phyloP scores from a whole-genome alignment of 2,329 filamentous ascomycete species.

The Colletotrichum shisoi region DNA sequence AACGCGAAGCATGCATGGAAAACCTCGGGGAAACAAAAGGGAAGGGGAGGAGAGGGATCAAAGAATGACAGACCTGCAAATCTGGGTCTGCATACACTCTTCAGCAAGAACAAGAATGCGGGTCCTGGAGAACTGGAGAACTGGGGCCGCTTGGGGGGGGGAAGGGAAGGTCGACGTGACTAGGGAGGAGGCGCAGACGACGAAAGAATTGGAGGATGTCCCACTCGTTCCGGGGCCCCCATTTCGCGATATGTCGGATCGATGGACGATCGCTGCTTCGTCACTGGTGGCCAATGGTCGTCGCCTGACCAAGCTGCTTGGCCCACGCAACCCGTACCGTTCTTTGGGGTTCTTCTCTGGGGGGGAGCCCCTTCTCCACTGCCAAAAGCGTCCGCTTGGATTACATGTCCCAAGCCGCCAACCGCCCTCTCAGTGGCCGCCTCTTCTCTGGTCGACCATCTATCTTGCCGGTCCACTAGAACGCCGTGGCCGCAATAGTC shows the following conservation, averaged over 20 bases:
- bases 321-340: conserved; percentile 36
- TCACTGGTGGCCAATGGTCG: conserved; percentile 32
- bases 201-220: conserved; percentile 20
- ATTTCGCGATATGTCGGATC: conserved; percentile 31
- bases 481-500: conserved; percentile 1
- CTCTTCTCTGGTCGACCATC: not conserved
- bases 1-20: not conserved
- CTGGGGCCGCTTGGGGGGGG: not conserved
- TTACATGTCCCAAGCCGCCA: conserved; percentile 14
- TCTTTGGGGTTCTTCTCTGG: conserved; percentile 22
- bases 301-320: conserved; percentile 37
- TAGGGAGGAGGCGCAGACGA: conserved; percentile 9
- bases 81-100: not conserved
- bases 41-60: not conserved
- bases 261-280: conserved; percentile 29
- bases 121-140: not conserved
- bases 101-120: conserved; percentile 36
- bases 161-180: conserved; percentile 25
- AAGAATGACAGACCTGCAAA: not conserved
- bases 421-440: not conserved
- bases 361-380: not conserved
- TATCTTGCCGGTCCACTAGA: not conserved
- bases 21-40: conserved; percentile 12
- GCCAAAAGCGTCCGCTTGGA: not conserved
- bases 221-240: conserved; percentile 26